Evolutionary conservation across 805 yeast species (phyloP).

Genomic region (Tetrapisispora nanseiensis): DNA sequence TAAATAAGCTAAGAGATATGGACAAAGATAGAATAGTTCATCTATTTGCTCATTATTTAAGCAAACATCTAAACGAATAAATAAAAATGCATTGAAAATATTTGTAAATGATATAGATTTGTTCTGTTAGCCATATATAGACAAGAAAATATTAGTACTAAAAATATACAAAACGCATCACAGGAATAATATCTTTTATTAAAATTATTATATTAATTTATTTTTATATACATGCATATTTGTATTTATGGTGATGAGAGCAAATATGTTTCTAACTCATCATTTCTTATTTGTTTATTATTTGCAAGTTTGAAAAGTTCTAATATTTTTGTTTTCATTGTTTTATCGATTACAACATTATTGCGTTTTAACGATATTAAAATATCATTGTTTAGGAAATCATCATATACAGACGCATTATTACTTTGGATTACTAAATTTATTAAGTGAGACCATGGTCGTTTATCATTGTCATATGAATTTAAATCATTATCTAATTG

Average conservation of each 20-base stretch:
- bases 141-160: too few relatives aligned
- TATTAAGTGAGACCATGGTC: conserved; percentile 23
- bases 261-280: background rate
- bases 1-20: conserved; percentile 70
- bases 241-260: background rate
- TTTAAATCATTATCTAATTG: conserved; percentile 5
- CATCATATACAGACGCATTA: conserved; percentile 10
- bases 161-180: too few relatives aligned
- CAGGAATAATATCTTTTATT: too few relatives aligned
- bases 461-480: conserved; percentile 12
- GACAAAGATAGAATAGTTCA: conserved; percentile 59
- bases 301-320: conserved; percentile 8
- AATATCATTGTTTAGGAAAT: conserved; percentile 15
- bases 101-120: too few relatives aligned
- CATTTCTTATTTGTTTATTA: background rate
- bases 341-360: conserved; percentile 13
- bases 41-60: conserved; percentile 70
- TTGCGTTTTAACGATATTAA: conserved; percentile 20
- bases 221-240: background rate
- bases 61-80: conserved; percentile 41
- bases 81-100: too few relatives aligned
- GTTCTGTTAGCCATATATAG: too few relatives aligned
- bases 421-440: conserved; percentile 10
- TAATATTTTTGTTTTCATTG: conserved; percentile 9
- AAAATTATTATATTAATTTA: background rate